Evolutionary conservation across 2,329 filamentous ascomycete genomes (phyloP).

Genomic region (Colletotrichum tabaci): DNA sequence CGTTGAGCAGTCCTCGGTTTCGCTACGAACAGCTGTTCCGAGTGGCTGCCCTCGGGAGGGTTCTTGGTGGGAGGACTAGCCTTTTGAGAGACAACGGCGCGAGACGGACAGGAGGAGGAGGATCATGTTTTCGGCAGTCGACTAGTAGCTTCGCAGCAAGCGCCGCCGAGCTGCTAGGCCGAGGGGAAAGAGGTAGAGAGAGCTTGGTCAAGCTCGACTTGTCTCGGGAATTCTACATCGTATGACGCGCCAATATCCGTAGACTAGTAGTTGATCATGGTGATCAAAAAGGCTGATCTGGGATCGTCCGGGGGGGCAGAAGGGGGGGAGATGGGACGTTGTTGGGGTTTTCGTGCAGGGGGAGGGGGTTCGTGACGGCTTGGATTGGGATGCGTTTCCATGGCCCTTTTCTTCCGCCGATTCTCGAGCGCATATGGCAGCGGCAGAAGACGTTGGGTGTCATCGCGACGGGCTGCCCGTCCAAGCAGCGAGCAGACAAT

Average conservation of each 20-base stretch:
- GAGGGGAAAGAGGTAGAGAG: too few relatives aligned
- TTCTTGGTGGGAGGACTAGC: not conserved
- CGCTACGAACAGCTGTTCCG: constrained; percentile 18
- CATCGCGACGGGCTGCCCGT: constrained; percentile 18
- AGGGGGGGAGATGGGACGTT: constrained; percentile 10
- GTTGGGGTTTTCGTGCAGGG: constrained; percentile 34
- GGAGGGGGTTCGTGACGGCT: not conserved
- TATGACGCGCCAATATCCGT: constrained; percentile 3
- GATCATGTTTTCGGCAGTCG: constrained; percentile 15
- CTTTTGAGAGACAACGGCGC: not conserved
- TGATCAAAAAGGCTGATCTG: constrained; percentile 33
- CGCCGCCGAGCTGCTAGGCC: not conserved
- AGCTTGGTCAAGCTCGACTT: too few relatives aligned
- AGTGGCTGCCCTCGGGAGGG: constrained; percentile 7
- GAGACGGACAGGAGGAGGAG: constrained; percentile 9
- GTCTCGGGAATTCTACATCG: too few relatives aligned
- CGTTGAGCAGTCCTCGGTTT: constrained; percentile 14
- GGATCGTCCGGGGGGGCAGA: constrained; percentile 34
- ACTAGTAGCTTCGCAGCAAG: constrained; percentile 17
- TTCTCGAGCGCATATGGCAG: constrained; percentile 26
- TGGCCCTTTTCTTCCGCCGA: not conserved
- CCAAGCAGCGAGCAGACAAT: constrained; percentile 23
- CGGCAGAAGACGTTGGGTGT: constrained; percentile 2
- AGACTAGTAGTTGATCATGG: constrained; percentile 27
- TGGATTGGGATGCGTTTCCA: constrained; percentile 9